These are phyloP conservation scores for Penicillium desertorum DNA, from an alignment of 495 filamentous ascomycete species.

Conservation along the genomic window DNA sequence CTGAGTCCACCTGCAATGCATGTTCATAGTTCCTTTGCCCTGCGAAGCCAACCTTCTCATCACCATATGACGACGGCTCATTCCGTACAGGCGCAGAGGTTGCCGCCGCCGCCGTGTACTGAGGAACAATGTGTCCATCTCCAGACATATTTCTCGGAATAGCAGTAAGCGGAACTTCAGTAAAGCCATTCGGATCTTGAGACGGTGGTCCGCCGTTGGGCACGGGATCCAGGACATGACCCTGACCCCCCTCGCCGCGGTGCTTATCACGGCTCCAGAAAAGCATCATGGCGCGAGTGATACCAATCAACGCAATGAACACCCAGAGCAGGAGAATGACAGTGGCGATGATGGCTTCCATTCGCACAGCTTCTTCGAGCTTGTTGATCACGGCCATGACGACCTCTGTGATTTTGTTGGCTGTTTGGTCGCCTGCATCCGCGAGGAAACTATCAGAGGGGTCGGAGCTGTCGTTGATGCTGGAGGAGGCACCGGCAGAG, in stretches of 20 bases:
- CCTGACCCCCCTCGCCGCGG: constrained; percentile 48
- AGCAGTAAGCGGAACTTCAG: constrained; percentile 35
- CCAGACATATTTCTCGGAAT: constrained; percentile 22
- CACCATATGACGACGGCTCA: constrained; percentile 21
- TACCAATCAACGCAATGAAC: constrained; percentile 69
- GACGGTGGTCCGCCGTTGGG: constrained; percentile 10
- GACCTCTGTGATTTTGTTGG: constrained; percentile 77
- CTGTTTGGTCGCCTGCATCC: constrained; percentile 62
- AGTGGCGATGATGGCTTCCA: constrained; percentile 74
- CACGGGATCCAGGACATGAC: constrained; percentile 30
- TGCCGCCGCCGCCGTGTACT: constrained; percentile 26
- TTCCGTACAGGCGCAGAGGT: constrained; percentile 10
- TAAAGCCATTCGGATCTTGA: constrained; percentile 27
- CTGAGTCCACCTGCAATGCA: constrained; percentile 28
- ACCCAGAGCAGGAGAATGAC: constrained; percentile 72
- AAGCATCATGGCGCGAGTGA: constrained; percentile 61
- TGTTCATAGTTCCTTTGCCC: constrained; percentile 36
- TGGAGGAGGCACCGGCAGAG: constrained; percentile 70
- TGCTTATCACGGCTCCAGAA: constrained; percentile 42
- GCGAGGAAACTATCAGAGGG: constrained; percentile 70
- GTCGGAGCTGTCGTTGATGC: constrained; percentile 49
- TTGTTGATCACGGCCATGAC: constrained; percentile 62
- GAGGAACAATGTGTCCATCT: constrained; percentile 23
- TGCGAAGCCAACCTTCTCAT: constrained; percentile 50
- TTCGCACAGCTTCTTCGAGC: constrained; percentile 62